Evolutionary conservation across 176 grass and related monocot species (phyloP).

Genomic region (Hyparrhenia diplandra): DNA sequence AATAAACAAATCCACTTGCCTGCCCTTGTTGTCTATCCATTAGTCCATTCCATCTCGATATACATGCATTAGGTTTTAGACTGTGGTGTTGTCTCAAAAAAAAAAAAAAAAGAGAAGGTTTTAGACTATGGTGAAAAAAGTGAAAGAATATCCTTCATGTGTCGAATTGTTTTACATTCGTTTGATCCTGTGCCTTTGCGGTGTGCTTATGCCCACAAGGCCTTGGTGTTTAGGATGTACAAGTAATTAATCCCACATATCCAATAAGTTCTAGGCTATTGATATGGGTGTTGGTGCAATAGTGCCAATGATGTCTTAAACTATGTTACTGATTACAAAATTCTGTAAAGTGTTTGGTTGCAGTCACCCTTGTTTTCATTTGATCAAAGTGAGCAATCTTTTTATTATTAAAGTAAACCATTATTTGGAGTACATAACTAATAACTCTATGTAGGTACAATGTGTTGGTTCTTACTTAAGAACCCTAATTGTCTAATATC

Average conservation of each 20-base stretch:
- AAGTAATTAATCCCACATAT: background rate
- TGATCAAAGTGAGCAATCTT: background rate
- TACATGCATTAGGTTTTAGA: background rate
- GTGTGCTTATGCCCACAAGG: too few relatives aligned
- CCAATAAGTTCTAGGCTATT: background rate
- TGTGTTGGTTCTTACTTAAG: background rate
- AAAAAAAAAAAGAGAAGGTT: too few relatives aligned
- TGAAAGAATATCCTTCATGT: background rate
- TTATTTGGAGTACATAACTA: background rate
- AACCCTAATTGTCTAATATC: background rate
- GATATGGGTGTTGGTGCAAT: background rate
- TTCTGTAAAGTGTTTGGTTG: background rate
- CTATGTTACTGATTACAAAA: background rate
- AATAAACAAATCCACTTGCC: background rate
- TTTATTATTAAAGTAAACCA: background rate
- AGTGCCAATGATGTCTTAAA: background rate
- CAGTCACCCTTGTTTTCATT: background rate
- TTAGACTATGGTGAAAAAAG: background rate
- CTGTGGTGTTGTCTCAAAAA: background rate
- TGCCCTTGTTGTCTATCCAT: background rate
- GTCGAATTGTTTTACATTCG: too few relatives aligned
- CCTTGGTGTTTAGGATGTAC: background rate
- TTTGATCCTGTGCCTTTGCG: too few relatives aligned
- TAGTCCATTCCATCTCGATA: background rate
- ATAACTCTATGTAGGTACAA: background rate